These are phyloP conservation scores for Discostella stelligeroides DNA, from an alignment of 108 stramenopile species.

Conservation along the genomic window DNA sequence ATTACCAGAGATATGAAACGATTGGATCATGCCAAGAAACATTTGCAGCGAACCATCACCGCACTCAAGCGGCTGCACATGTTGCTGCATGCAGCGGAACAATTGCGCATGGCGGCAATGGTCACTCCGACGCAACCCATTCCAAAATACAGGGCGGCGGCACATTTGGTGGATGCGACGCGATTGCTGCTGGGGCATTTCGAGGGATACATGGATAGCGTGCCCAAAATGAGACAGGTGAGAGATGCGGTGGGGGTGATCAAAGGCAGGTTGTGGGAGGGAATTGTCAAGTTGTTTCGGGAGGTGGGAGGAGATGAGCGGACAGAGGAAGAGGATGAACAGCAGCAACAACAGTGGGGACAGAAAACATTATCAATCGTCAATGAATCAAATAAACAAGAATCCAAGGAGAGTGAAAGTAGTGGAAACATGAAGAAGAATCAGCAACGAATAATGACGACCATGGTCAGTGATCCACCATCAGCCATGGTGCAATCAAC, in stretches of 20 bases:
- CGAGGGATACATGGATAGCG: constrained; percentile 69
- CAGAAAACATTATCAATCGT: too few species aligned
- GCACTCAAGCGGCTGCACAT: constrained; percentile 97
- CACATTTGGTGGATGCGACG: constrained; percentile 93
- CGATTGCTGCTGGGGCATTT: constrained; percentile 86
- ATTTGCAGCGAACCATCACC: constrained; percentile 95
- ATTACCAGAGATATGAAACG: constrained; percentile 96
- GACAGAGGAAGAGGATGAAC: constrained; percentile 54
- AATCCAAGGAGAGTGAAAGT: too few species aligned
- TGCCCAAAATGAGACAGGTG: constrained; percentile 65
- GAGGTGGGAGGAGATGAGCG: constrained; percentile 64
- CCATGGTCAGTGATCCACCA: too few species aligned
- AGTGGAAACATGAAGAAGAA: too few species aligned
- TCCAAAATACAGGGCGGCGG: constrained; percentile 84
- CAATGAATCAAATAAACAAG: too few species aligned
- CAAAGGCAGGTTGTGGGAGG: constrained; percentile 58
- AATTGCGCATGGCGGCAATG: constrained; percentile 76
- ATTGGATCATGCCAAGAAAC: constrained; percentile 95
- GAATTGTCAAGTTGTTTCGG: constrained; percentile 69
- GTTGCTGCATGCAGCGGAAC: constrained; percentile 94
- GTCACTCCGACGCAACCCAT: constrained; percentile 42
- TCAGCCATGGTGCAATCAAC: constrained; percentile 57
- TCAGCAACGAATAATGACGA: too few species aligned
- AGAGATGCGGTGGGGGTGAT: constrained; percentile 65
- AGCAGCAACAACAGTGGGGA: constrained; percentile 16